Evolutionary conservation across 805 yeast genomes (phyloP), one percentile per base, ranked within the genome.

Genomic region (Pichia rugopelliculosa): DNA sequence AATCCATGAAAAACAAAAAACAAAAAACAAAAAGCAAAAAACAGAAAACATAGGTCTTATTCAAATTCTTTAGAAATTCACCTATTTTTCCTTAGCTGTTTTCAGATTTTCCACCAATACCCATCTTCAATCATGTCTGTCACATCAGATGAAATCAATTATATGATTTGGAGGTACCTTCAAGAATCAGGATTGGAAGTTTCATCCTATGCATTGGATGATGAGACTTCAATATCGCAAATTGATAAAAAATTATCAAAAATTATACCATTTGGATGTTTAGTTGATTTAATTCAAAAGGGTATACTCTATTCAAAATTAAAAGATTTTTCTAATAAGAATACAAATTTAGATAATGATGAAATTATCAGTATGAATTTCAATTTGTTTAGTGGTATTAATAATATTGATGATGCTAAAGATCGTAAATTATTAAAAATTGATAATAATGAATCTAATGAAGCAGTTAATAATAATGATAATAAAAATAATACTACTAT

Each of bases 161-260:
- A 91, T 61, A 74, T 93, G 56, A 78, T 91, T 46, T 93, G 96
- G 96, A 70, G 97, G 52, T 93, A 91, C 60, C 73, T 89, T 36
- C 96, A 88, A 60, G 98, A 93, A 62, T 71, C 82, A 6, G 95
- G 95, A 3, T 72, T 74, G 36, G 90, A 86, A 44, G 72, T 87
- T 20, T 73, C 93, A 2, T 89, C 96, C 0, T 79, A 75, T 58
- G 95, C 96, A 0, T 66, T 93, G 25, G 87, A 84, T 53, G 83
- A 85, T 54, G 90, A 86, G 55, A 71, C 91, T 0, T 68, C 74
- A 20, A 82, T 85, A 11, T 72, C 77, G 52, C 71, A 72, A 20
- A 74, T 77, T 51, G 96, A 80, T 41, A 61, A 62, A 3, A 66
- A 68, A 46, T 73, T 76, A 51, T 69, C 76, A 1, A 67, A 67